Base-by-base conservation (phyloP, 495 filamentous ascomycete genomes). In the Aspergillus carlsbadensis region DNA sequence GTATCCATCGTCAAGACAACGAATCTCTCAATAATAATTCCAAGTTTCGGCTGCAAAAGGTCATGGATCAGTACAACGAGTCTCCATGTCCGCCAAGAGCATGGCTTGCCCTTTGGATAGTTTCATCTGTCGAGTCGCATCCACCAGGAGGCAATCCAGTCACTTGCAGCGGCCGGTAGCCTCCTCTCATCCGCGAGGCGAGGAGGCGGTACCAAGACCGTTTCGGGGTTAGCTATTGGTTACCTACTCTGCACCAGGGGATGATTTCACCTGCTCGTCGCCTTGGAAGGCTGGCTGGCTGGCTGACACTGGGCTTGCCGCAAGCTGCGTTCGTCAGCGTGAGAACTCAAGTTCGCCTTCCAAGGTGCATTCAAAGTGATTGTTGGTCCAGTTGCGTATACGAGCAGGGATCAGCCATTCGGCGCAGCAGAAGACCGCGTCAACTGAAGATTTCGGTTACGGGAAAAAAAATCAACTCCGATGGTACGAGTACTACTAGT, bases 101-200 rank as follows among this genome's bases (percentile, higher is more conserved):
- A 49, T 3, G 15, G 46, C 31, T 36, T 37, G 29, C 33, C 15
- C n/a, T n/a, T 48, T 14, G n/a, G n/a, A 18, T 29, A 18, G 15
- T n/a, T 48, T 35, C 10, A 29, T 48, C 45, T 48, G 5, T 29
- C 11, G 3, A 29, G 26, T 29, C 26, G 26, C 26, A 29, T 29
- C 56, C 33, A 17, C 26, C 22, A 47, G 46, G 57, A 58, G 61
- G 57, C 57, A 64, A 64, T 60, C 54, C 54, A 49, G 40, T 45
- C 20, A 49, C 21, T 53, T 15, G 35, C 34, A 17, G 18, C n/a
- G 33, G 5, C 24, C 21, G 18, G 47, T 51, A 36, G 14, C 37
- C 56, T 51, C 43, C 10, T 49, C 22, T 33, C 36, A 46, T 40
- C 26, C 36, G 18, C 39, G 33, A 45, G 29, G 51, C 51, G 44